Conservation (phyloP, 768 basidiomycete species). For the Lactifluus rugatus region DNA sequence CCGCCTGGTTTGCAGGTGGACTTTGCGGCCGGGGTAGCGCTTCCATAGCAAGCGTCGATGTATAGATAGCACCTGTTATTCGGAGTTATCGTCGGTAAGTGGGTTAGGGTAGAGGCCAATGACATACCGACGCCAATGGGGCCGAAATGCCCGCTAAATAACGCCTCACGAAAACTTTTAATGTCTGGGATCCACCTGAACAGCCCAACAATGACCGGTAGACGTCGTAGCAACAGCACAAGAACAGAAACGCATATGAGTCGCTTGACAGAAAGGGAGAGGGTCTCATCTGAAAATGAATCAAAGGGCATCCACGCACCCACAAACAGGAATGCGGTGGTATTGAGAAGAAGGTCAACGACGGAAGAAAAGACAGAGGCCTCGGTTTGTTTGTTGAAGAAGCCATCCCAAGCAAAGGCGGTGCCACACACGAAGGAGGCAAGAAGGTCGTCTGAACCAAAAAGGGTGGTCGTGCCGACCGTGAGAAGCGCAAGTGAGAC, state of each 20-base stretch:
- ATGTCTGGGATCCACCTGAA: slow-evolving; percentile 95
- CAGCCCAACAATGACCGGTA: slow-evolving; percentile 75
- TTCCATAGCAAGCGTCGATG: slow-evolving; percentile 69
- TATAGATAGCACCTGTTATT: slow-evolving; percentile 76
- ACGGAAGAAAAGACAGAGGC: slow-evolving; percentile 94
- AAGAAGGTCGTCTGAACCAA: slow-evolving; percentile 90
- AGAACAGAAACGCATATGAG: slow-evolving; percentile 75
- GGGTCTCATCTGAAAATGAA: slow-evolving; percentile 53
- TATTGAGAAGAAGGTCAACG: slow-evolving; percentile 92
- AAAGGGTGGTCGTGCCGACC: slow-evolving; percentile 72
- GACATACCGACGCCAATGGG: slow-evolving; percentile 66
- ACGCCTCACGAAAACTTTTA: slow-evolving; percentile 86
- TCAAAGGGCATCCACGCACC: slow-evolving; percentile 97
- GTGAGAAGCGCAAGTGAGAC: slow-evolving; percentile 75
- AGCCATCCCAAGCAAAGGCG: slow-evolving; percentile 95
- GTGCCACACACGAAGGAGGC: slow-evolving; percentile 93
- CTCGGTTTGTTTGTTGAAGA: slow-evolving; percentile 88
- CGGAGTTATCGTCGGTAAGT: not conserved
- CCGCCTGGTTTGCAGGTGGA: slow-evolving; percentile 47
- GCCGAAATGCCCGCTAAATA: slow-evolving; percentile 94
- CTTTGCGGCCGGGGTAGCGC: slow-evolving; percentile 39
- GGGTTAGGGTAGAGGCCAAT: not conserved
- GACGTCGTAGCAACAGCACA: slow-evolving; percentile 70
- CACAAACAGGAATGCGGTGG: slow-evolving; percentile 90
- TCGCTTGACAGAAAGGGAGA: slow-evolving; percentile 74